phyloP scores from a whole-genome alignment of 306 rosid genomes.

The Casuarina glauca region DNA sequence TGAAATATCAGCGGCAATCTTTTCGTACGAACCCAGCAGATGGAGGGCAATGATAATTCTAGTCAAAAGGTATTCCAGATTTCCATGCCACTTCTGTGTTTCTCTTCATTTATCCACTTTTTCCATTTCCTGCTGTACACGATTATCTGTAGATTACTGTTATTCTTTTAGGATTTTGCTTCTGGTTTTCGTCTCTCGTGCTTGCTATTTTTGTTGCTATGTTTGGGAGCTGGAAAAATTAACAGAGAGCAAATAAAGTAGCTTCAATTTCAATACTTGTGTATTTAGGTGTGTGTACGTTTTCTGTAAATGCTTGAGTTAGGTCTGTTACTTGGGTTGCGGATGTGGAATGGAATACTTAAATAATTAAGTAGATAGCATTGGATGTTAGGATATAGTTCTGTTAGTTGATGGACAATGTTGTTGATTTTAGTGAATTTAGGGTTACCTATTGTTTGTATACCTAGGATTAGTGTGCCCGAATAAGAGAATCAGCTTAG shows the following conservation, averaged over 20 bases:
- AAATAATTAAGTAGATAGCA: neutral
- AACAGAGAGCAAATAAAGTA: neutral
- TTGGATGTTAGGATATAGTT: neutral
- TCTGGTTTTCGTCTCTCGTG: neutral
- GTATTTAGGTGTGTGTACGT: neutral
- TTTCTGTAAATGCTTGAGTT: neutral
- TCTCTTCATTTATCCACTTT: neutral
- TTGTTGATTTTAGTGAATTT: neutral
- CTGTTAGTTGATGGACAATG: neutral
- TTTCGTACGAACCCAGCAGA: constrained; percentile 31
- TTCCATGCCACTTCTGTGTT: neutral
- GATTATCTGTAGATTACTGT: neutral
- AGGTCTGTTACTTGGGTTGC: neutral
- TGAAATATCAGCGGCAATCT: constrained; percentile 33
- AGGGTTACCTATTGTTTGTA: neutral
- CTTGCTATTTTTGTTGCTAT: neutral
- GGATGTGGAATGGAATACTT: neutral
- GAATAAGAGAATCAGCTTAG: neutral
- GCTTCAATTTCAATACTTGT: neutral
- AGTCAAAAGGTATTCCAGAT: constrained; percentile 32
- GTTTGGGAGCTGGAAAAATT: constrained; percentile 1
- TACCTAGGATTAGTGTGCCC: neutral
- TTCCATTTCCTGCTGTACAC: neutral
- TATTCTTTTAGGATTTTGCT: neutral
- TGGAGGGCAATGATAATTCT: constrained; percentile 44